Evolutionary conservation across 2,329 filamentous ascomycete species (phyloP), one percentile per base, ranked within the genome.

Genomic region (Ophiocordyceps australis): DNA sequence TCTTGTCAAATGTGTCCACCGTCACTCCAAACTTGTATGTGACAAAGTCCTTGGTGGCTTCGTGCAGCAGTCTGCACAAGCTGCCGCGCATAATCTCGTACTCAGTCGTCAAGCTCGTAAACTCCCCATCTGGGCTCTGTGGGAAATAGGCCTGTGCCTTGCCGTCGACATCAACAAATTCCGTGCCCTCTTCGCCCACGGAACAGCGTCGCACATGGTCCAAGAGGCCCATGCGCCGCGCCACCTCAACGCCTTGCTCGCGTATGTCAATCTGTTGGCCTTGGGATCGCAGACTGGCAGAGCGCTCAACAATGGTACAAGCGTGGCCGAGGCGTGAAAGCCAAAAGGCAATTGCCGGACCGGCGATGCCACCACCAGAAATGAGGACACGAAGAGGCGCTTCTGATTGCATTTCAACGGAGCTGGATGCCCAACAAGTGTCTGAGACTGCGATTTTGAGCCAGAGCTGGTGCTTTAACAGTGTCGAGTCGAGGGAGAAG

Each of bases 71-170:
- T 9, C 46, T 41, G 4, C 56, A 54, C n/a, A 74, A 37, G 27
- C 69, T 61, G 1, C 61, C 65, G 7, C 67, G 50, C 53, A 74
- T 62, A 25, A 74, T 62, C 45, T 74, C 68, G 31, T 54, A 69
- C 29, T 74, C 67, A 30, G 55, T 59, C 1, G 59, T 64, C 15
- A 66, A 41, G 7, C 43, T 45, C 36, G 64, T 58, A 17, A 34
- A 37, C 0, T 55, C 54, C 27, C 50, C 43, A 4, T 54, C 57
- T 0, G 54, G 42, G 33, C 55, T 54, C 18, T 45, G 44, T 14
- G 38, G 37, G 23, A 63, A 46, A 3, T 41, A 42, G n/a, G 55
- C 64, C 22, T 43, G 40, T 3, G 36, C 27, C 1, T 37, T 41
- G 28, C 57, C 55, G 1, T 41, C 30, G 0, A 32, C 29, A 35